Base-by-base conservation (phyloP, 2,329 filamentous ascomycete genomes). In the Diaporthe helianthi region DNA sequence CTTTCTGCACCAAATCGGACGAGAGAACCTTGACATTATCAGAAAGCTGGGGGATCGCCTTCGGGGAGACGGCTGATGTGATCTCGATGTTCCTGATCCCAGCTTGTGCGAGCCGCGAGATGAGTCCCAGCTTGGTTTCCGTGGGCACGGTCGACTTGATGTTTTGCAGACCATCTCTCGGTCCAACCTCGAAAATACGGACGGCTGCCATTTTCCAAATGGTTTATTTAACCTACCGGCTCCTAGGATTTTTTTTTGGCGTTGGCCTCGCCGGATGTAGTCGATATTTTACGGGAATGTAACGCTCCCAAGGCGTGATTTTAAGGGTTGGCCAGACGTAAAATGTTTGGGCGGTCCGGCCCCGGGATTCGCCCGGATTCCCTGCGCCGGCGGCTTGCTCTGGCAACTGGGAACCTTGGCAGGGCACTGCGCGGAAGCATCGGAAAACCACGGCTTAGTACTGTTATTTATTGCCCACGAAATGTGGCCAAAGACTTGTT, bases 161-260 rank as follows among this genome's bases (percentile, higher is more conserved):
- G 73, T 92, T 92, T 77, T 92, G 90, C 24, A 92, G 77, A 17
- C 90, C 90, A 78, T 92, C 90, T 69, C 90, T 81, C 29, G 90
- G 90, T 2, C 89, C 90, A 67, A 92, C 90, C 77, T 92, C 90
- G 64, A 92, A 87, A 54, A 92, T 87, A 24, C 73, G 74, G 15
- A 80, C 76, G 13, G 26, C 19, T 9, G 54, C 36, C 36, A 60
- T 60, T n/a, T n/a, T n/a, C n/a, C n/a, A n/a, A n/a, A n/a, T n/a
- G n/a, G n/a, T n/a, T n/a, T n/a, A n/a, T n/a, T n/a, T n/a, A n/a
- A n/a, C n/a, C n/a, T n/a, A n/a, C n/a, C n/a, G n/a, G n/a, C n/a
- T n/a, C n/a, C n/a, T n/a, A n/a, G n/a, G n/a, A n/a, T n/a, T n/a
- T n/a, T n/a, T n/a, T n/a, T n/a, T n/a, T n/a, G n/a, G n/a, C n/a